Conservation (phyloP, 1,284 basidiomycete genomes). For the Pseudozyma thailandica region DNA sequence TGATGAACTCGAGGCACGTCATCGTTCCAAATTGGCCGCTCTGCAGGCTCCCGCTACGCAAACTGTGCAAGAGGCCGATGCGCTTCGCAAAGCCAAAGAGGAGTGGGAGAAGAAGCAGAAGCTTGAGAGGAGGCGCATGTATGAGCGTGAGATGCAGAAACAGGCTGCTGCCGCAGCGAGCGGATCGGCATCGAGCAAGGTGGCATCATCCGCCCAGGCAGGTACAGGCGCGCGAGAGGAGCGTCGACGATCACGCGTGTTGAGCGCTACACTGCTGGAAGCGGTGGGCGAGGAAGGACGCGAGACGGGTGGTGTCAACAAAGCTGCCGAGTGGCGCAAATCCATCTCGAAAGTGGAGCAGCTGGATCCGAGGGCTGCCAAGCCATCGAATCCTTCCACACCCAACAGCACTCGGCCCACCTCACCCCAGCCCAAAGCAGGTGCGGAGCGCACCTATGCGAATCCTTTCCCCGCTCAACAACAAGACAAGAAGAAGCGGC, state of each 20-base stretch:
- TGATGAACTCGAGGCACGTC: conserved; percentile 47
- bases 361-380: conserved; percentile 27
- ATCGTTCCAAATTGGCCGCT: conserved; percentile 49
- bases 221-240: conserved; percentile 19
- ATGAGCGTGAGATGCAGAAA: conserved; percentile 36
- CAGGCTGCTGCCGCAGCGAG: conserved; percentile 22
- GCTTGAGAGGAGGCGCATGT: conserved; percentile 41
- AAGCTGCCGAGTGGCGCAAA: conserved; percentile 44
- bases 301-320: conserved; percentile 7
- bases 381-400: conserved; percentile 14
- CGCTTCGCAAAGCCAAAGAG: conserved; percentile 39
- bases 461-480: conserved; percentile 33
- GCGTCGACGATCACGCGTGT: conserved; percentile 33
- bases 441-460: not conserved
- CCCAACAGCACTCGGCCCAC: conserved; percentile 30
- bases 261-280: conserved; percentile 40
- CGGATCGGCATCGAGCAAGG: conserved; percentile 17
- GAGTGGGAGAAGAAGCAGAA: conserved; percentile 50
- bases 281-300: conserved; percentile 37
- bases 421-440: conserved; percentile 19
- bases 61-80: conserved; percentile 45
- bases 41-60: conserved; percentile 44
- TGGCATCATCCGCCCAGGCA: conserved; percentile 19
- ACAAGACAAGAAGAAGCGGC: conserved; percentile 13
- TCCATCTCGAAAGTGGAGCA: conserved; percentile 37